A percentile compares a stretch with the other conserved stretches of the same genome.
phyloP scores from a whole-genome alignment of 768 basidiomycete species.

The Leucocoprinus birnbaumii region DNA sequence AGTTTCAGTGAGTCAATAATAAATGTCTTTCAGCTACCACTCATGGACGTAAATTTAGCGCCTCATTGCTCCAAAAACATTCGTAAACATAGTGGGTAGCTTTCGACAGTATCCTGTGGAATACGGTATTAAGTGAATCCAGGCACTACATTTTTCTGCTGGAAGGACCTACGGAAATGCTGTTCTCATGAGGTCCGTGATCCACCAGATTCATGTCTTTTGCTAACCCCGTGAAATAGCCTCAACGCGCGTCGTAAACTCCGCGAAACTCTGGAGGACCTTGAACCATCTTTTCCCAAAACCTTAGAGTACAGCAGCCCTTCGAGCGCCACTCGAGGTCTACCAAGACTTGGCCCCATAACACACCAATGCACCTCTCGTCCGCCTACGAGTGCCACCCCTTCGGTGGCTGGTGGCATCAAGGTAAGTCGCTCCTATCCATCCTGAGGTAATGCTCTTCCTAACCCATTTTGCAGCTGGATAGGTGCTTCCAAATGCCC shows the following conservation, averaged over 20 bases:
- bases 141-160: conserved; percentile 18
- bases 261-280: conserved; percentile 1
- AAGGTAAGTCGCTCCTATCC: too few species aligned
- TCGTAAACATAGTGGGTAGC: not conserved
- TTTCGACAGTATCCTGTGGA: not conserved
- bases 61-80: not conserved
- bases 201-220: not conserved
- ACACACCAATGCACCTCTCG: not conserved
- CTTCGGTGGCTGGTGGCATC: too few species aligned
- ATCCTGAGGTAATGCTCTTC: too few species aligned
- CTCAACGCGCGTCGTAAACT: conserved; percentile 5
- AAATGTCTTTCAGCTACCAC: not conserved
- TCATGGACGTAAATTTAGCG: not conserved
- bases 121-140: not conserved
- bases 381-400: too few species aligned
- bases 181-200: conserved; percentile 15
- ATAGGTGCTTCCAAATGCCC: not conserved
- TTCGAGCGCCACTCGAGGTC: not conserved
- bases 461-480: not conserved
- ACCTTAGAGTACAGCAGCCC: not conserved
- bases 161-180: conserved; percentile 19
- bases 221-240: not conserved
- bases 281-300: not conserved
- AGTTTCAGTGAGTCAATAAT: conserved; percentile 11
- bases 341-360: not conserved